Evolutionary conservation across 2,329 filamentous ascomycete species (phyloP).

Genomic region (Colletotrichum phormii): DNA sequence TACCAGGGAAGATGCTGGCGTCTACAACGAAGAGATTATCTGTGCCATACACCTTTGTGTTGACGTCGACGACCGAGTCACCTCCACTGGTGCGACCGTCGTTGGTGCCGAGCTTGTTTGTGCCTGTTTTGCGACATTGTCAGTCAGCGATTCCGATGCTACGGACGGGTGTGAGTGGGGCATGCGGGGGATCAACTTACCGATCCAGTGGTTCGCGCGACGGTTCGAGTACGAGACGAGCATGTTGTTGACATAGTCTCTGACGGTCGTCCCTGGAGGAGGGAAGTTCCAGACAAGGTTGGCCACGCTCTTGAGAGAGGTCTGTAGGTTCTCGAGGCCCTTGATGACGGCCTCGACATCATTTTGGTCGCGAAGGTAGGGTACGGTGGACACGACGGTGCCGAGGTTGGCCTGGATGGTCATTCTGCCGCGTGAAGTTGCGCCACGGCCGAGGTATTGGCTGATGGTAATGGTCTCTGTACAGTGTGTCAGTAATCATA

Average conservation of each 20-base stretch:
- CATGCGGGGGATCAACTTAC: slow-evolving; percentile 13
- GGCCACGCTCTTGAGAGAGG: slow-evolving; percentile 63
- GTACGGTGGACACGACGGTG: slow-evolving; percentile 68
- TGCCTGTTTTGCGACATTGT: slow-evolving; percentile 50
- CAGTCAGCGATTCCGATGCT: background rate
- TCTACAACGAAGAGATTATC: slow-evolving; percentile 78
- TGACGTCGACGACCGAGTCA: slow-evolving; percentile 69
- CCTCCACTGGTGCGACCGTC: slow-evolving; percentile 64
- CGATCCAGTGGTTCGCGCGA: slow-evolving; percentile 65
- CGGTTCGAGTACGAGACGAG: slow-evolving; percentile 53
- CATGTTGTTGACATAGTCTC: slow-evolving; percentile 66
- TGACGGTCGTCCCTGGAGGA: slow-evolving; percentile 60
- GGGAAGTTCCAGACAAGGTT: slow-evolving; percentile 69
- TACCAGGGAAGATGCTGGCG: slow-evolving; percentile 76
- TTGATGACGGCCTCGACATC: slow-evolving; percentile 74
- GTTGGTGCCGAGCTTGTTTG: slow-evolving; percentile 69
- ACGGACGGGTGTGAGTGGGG: too few species aligned
- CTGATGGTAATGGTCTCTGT: slow-evolving; percentile 63
- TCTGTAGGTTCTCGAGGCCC: slow-evolving; percentile 70
- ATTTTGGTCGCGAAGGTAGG: slow-evolving; percentile 68
- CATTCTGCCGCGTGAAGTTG: slow-evolving; percentile 70
- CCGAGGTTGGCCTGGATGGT: slow-evolving; percentile 68
- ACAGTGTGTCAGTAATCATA: slow-evolving; percentile 4
- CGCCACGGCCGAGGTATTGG: slow-evolving; percentile 73
- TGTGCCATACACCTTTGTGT: slow-evolving; percentile 74